Percentiles rank a stretch among this genome's conserved stretches.
These are phyloP conservation scores for Lathyrus sativus DNA, from an alignment of 306 rosid species.

Conservation along the genomic window DNA sequence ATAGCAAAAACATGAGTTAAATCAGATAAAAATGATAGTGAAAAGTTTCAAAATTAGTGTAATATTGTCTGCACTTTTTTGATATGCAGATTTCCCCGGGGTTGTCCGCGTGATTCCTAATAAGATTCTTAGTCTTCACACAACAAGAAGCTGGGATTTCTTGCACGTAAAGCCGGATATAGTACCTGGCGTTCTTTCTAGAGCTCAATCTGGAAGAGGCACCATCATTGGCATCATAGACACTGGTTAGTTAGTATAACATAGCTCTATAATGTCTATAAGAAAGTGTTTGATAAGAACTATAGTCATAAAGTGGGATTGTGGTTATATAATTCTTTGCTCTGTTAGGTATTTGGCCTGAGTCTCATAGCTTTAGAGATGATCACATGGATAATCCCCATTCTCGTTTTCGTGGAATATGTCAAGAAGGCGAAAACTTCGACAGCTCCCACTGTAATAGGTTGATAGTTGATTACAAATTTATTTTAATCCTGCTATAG, in stretches of 20 bases:
- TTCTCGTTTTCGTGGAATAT: slow-evolving; percentile 57
- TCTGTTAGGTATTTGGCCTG: slow-evolving; percentile 64
- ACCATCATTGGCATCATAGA: slow-evolving; percentile 62
- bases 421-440: slow-evolving; percentile 61
- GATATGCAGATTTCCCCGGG: slow-evolving; percentile 56
- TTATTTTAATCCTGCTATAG: neutral
- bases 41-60: neutral
- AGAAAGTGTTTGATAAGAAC: slow-evolving; percentile 3
- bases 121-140: slow-evolving; percentile 55
- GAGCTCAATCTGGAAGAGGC: slow-evolving; percentile 54
- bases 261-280: neutral
- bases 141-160: slow-evolving; percentile 76
- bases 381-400: slow-evolving; percentile 55
- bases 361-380: slow-evolving; percentile 63
- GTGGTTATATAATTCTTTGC: slow-evolving; percentile 6
- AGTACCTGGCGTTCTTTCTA: slow-evolving; percentile 42
- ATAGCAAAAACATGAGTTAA: neutral
- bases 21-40: neutral
- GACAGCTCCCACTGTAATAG: slow-evolving; percentile 54
- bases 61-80: neutral
- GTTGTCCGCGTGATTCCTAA: slow-evolving; percentile 59
- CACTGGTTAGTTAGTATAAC: slow-evolving; percentile 53
- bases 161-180: slow-evolving; percentile 48
- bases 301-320: neutral
- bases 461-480: slow-evolving; percentile 23